Conservation (phyloP, 352 stramenopile species). For the Hyaloperonospora brassicae region DNA sequence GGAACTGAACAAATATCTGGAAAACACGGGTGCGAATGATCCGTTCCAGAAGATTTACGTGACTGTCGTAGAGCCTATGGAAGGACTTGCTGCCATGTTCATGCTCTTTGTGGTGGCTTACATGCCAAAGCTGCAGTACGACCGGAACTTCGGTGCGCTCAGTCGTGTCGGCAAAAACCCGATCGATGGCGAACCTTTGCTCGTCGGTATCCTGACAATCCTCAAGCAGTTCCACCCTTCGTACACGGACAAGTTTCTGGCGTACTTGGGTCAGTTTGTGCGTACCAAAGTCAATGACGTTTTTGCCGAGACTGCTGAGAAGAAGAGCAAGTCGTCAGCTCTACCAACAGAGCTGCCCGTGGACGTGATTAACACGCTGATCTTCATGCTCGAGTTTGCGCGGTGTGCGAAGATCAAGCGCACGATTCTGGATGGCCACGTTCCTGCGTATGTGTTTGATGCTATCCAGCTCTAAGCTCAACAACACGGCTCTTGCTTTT, state of each 20-base stretch:
- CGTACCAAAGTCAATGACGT: constrained; percentile 83
- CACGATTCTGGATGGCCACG: constrained; percentile 70
- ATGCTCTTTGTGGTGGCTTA: constrained; percentile 91
- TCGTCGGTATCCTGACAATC: constrained; percentile 87
- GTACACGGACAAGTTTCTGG: constrained; percentile 89
- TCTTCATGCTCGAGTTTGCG: constrained; percentile 87
- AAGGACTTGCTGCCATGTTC: constrained; percentile 85
- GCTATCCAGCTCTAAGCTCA: constrained; percentile 68
- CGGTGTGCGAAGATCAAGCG: constrained; percentile 79
- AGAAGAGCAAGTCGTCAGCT: constrained; percentile 35
- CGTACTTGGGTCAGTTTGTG: constrained; percentile 90
- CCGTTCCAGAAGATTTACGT: constrained; percentile 93
- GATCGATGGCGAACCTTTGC: constrained; percentile 88
- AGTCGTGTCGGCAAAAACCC: constrained; percentile 85
- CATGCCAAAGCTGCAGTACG: constrained; percentile 90
- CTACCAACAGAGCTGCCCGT: constrained; percentile 51
- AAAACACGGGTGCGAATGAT: constrained; percentile 88
- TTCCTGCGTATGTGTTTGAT: constrained; percentile 87
- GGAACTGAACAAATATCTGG: constrained; percentile 87
- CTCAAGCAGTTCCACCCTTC: constrained; percentile 93
- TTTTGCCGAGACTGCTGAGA: constrained; percentile 45
- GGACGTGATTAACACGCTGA: constrained; percentile 81
- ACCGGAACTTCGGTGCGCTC: constrained; percentile 86
- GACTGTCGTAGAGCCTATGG: constrained; percentile 84
- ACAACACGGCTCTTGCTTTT: too few species aligned